Evolutionary conservation across 768 basidiomycete species (phyloP), one percentile per base, ranked within the genome.

Genomic region (Hortiboletus flavorubellus): DNA sequence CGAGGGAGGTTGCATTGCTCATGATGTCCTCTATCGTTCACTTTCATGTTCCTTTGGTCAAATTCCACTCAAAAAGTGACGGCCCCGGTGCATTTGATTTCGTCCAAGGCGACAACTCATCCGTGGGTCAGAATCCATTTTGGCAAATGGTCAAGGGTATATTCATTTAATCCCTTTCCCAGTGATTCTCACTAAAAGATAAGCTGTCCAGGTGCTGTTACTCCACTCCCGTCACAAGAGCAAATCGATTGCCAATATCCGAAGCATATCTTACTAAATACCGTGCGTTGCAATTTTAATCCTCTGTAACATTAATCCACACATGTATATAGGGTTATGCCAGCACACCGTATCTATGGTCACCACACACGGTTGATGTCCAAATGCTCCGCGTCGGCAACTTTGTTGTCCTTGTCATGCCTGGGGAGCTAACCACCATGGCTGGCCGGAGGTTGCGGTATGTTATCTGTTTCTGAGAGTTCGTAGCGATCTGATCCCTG

Each of bases 381-480:
- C 90, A 91, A 72, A 85, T 90, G 76, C 73, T 90, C 52, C 87
- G 88, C 38, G 77, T 86, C 34, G 90, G 90, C 39, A 85, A 88
- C 55, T 78, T 90, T 57, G 85, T 90, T 51, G 83, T 90, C 68
- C 75, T 89, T 54, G 78, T 89, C 59, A 80, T 90, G 63, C 87
- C 89, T 16, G 87, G 87, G 31, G 90, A 92, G 68, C 69, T 89
- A 54, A 91, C 89, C 6, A 92, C 90, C 3, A 91, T 91, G 90
- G 78, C 87, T 38, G 89, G 89, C 14, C 73, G 90, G 56, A 80
- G 90, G 39, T 76, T 91, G 53, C 80, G 89, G 86, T 87, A 53
- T 46, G 80, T 68, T 48, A 35, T 54, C n/a, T 42, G 30, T 43
- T 39, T 47, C 29, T 16, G 2, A 2, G 42, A 8, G 18, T 34